Base-by-base conservation (phyloP, 2,329 filamentous ascomycete genomes). In the Monosporascus sp. region DNA sequence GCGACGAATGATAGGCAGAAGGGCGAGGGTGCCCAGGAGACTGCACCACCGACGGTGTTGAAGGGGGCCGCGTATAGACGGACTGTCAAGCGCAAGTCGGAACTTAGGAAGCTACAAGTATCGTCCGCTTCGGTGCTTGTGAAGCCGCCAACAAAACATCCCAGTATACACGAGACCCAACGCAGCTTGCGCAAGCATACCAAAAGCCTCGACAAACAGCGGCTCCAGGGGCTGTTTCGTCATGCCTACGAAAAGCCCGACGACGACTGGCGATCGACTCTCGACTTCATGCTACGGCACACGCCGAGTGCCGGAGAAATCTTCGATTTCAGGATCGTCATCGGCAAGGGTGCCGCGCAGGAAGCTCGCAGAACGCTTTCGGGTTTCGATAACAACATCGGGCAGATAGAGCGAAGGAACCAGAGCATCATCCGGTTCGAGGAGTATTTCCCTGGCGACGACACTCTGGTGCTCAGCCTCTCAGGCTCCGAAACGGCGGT, bases 261-360 rank as follows among this genome's bases (percentile, higher is more conserved):
- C 3, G 50, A 45, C 15, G 37, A 57, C 49, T 65, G 61, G 64
- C 55, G 49, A 5, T 54, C 48, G 45, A 62, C 61, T 3, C 38
- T 66, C 38, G 43, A 57, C 26, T 60, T 64, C 18, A 60, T 69
- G 58, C 44, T 62, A 6, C 59, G 58, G 37, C 51, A 66, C 44
- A 68, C 64, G 14, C 62, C 56, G 8, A 54, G 57, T 6, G 58
- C 61, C 14, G 61, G 57, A 15, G 54, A 61, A 37, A 51, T 56
- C 35, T 49, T 65, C 28, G 51, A 66, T 52, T 64, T 68, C 51
- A 63, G 60, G 38, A 56, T 67, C 8, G 52, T 59, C n/a, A 59
- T 69, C 28, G 62, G 63, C 18, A 63, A 47, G 45, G 55, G 47
- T n/a, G 54, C 58, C 14, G 61, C 63, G 7, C 57, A 54, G 17